These are phyloP conservation scores for Solanum sitiens DNA, from an alignment of 257 asterid species.

Conservation along the genomic window DNA sequence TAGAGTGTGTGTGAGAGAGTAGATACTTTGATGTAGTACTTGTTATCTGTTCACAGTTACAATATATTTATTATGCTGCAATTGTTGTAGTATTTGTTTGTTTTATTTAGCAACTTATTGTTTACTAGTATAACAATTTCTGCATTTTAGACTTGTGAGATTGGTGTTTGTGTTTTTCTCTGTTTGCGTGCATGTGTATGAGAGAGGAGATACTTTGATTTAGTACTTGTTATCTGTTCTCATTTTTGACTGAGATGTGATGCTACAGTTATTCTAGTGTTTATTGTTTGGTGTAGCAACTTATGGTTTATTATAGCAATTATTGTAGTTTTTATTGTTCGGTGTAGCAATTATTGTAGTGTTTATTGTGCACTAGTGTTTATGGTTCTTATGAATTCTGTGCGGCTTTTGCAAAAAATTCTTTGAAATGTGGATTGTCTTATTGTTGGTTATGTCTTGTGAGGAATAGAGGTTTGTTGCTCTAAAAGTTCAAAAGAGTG, in stretches of 20 bases:
- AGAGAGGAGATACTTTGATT: background rate
- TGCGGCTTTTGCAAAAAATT: background rate
- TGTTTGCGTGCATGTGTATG: background rate
- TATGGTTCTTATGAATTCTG: background rate
- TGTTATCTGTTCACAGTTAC: background rate
- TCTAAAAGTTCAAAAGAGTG: constrained; percentile 89
- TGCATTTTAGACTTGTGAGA: background rate
- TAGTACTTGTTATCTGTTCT: background rate
- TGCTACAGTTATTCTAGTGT: background rate
- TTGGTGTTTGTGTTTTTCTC: background rate
- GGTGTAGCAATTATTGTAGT: background rate
- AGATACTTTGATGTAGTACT: background rate
- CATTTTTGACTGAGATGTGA: background rate
- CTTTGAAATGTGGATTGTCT: background rate
- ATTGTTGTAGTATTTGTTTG: background rate
- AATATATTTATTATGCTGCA: background rate
- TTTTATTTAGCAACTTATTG: background rate
- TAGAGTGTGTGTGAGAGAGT: background rate
- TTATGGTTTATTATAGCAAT: background rate
- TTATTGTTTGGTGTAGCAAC: background rate
- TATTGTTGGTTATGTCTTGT: background rate
- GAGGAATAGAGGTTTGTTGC: constrained; percentile 49
- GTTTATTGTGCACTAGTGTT: background rate
- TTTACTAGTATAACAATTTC: background rate
- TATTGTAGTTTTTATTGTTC: too few species aligned